Base-by-base conservation (phyloP, 306 rosid genomes). In the Glycine soja region DNA sequence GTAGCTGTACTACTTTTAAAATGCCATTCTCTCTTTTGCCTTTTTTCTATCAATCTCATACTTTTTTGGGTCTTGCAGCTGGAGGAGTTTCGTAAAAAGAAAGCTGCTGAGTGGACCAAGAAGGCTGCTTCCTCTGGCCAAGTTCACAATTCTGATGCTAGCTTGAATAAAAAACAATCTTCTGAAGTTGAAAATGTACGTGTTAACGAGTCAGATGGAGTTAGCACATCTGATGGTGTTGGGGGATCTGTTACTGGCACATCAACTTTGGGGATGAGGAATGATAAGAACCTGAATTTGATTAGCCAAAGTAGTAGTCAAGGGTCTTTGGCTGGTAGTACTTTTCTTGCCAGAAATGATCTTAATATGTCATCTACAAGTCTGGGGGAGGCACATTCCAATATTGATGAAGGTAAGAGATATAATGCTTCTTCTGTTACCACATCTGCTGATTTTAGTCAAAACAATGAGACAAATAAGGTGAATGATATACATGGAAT, bases 51-150 rank as follows among this genome's bases (percentile, higher is more conserved):
- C 54, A 48, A 66, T 65, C 63, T 79, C 32, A 62, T 65, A 18
- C 16, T 45, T 61, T 50, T 65, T 80, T 85, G 59, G 69, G 71
- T 65, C 50, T 78, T 88, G 87, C 90, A 96, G 99, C 81, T 93
- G 68, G 99, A 96, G 80, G 99, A 96, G 90, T 93, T 96, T 80
- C 95, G 98, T 36, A 93, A 90, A 91, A 95, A 90, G 87, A 95
- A 89, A 79, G 98, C 97, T 6, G 97, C 97, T 18, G 97, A 94
- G 68, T 89, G 88, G 57, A 89, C 80, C 30, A 96, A 93, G 91
- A 93, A 90, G 85, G 75, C 88, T 74, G 79, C 90, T 61, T 66
- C 93, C 38, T 75, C 89, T 47, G 77, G 82, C 83, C 82, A 83
- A 65, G 79, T 9, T 69, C 57, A 43, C 76, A 79, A 77, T 52